Evolutionary conservation across 129 eudicot species (phyloP).

Genomic region (Ambrosia artemisiifolia): DNA sequence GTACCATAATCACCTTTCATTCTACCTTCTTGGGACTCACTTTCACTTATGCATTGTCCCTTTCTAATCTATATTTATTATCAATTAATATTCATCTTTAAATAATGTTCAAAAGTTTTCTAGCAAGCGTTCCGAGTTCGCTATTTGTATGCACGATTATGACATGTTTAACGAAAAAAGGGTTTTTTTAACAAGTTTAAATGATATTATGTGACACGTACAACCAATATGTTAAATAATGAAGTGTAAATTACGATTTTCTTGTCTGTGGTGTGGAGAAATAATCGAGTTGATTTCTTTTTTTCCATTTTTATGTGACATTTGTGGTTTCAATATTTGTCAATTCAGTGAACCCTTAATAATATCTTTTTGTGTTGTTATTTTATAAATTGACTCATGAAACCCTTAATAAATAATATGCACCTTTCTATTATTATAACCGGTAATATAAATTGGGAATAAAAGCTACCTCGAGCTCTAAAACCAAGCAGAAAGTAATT

Average conservation of each 20-base stretch:
- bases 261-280: no score
- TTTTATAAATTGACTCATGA: no score
- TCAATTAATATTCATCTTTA: not conserved
- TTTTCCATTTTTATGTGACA: no score
- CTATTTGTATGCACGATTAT: no score
- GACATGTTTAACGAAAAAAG: no score
- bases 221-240: not conserved
- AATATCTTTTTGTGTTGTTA: no score
- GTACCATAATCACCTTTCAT: constrained; percentile 27
- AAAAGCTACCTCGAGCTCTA: constrained; percentile 57
- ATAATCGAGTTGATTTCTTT: no score
- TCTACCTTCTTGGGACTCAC: constrained; percentile 19
- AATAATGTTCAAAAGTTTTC: not conserved
- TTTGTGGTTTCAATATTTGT: no score
- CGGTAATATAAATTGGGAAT: constrained; percentile 42
- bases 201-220: not conserved
- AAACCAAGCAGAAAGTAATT: constrained; percentile 44
- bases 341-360: no score
- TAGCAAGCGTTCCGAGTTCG: no score
- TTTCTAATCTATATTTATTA: constrained; percentile 11
- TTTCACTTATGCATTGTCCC: constrained; percentile 26
- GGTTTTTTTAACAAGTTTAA: not conserved
- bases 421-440: constrained; percentile 13
- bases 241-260: no score
- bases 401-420: not conserved